phyloP scores from a whole-genome alignment of 2,329 filamentous ascomycete species.

The Stachybotrys chlorohalonatus region DNA sequence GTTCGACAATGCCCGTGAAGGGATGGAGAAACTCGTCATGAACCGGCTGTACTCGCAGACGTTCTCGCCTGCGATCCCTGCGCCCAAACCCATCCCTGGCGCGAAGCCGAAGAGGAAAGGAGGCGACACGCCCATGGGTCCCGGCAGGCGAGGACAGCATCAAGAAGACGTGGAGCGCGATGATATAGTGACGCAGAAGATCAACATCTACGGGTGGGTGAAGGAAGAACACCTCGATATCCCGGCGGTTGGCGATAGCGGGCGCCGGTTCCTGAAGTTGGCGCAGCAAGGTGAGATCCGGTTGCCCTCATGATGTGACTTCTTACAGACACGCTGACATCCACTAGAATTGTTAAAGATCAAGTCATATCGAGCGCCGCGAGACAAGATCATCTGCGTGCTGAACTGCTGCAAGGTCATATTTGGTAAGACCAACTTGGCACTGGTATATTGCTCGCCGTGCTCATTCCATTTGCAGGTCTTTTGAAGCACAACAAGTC shows the following conservation, averaged over 20 bases:
- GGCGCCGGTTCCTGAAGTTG: constrained; percentile 76
- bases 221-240: constrained; percentile 91
- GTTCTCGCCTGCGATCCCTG: constrained; percentile 86
- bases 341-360: constrained; percentile 83
- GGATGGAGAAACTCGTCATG: constrained; percentile 99
- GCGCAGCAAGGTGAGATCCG: constrained; percentile 66
- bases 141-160: constrained; percentile 87
- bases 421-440: constrained; percentile 55
- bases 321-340: constrained; percentile 7
- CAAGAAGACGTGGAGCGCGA: constrained; percentile 97
- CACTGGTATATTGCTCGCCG: neutral
- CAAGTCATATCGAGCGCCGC: constrained; percentile 89
- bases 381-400: constrained; percentile 97
- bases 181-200: constrained; percentile 92
- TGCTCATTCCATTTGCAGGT: constrained; percentile 36
- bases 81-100: constrained; percentile 64
- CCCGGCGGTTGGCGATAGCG: constrained; percentile 71
- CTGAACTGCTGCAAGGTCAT: constrained; percentile 99
- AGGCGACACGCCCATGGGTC: constrained; percentile 60
- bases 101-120: constrained; percentile 60
- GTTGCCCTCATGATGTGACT: neutral
- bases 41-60: constrained; percentile 93
- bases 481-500: constrained; percentile 85
- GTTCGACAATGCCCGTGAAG: constrained; percentile 95
- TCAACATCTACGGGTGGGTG: constrained; percentile 94